Evolutionary conservation across 495 filamentous ascomycete genomes (phyloP).

Genomic region (Parathielavia appendiculata): DNA sequence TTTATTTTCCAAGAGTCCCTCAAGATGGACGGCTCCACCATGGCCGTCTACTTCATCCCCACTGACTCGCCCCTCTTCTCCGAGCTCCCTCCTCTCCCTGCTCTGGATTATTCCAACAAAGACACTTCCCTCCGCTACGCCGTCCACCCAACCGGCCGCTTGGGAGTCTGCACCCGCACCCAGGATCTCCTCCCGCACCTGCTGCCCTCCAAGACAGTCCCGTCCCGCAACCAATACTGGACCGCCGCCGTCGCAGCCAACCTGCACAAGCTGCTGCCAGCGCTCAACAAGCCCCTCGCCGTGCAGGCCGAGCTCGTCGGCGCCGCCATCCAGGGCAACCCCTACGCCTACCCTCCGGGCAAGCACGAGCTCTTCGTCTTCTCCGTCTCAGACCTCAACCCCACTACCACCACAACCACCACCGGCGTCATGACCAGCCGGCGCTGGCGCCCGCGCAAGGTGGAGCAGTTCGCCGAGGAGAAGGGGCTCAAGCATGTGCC

Average conservation of each 20-base stretch:
- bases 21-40: conserved; percentile 28
- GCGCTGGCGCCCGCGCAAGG: conserved; percentile 15
- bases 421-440: too few species aligned
- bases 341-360: conserved; percentile 12
- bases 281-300: conserved; percentile 14
- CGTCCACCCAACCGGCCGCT: conserved; percentile 19
- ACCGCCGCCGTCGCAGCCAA: conserved; percentile 9
- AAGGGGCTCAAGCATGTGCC: conserved; percentile 26
- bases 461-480: conserved; percentile 13
- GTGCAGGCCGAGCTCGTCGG: conserved; percentile 33
- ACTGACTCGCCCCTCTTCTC: conserved; percentile 2
- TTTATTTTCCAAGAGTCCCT: conserved; percentile 23
- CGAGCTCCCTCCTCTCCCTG: conserved; percentile 6
- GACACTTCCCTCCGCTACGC: not conserved
- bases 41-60: conserved; percentile 26
- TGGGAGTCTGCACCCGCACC: conserved; percentile 28
- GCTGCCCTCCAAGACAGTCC: not conserved
- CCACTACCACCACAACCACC: not conserved
- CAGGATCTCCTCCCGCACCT: conserved; percentile 15
- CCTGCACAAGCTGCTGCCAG: conserved; percentile 15
- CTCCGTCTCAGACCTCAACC: conserved; percentile 20
- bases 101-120: not conserved
- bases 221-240: conserved; percentile 17
- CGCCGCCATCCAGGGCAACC: conserved; percentile 21
- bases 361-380: conserved; percentile 24